Conservation (phyloP, 2,329 filamentous ascomycete genomes). For the Talaromyces sp. region DNA sequence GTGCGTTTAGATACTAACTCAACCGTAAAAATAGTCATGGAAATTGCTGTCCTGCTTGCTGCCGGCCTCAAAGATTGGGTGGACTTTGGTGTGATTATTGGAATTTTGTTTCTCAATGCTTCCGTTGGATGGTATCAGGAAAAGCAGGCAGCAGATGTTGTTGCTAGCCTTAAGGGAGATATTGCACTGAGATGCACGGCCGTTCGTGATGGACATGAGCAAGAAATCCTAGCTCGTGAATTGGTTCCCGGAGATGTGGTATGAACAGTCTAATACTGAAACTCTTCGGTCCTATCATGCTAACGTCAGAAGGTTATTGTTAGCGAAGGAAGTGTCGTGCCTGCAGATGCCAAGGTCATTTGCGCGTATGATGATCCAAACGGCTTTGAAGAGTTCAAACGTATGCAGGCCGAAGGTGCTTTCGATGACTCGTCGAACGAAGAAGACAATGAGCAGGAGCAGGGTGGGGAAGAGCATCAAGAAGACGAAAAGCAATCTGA, state of each 20-base stretch:
- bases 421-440: conserved; percentile 55
- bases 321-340: conserved; percentile 66
- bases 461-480: conserved; percentile 50
- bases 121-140: conserved; percentile 76
- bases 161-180: conserved; percentile 69
- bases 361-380: conserved; percentile 65
- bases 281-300: background rate
- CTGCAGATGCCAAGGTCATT: conserved; percentile 65
- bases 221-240: conserved; percentile 64
- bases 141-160: conserved; percentile 73
- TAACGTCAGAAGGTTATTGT: conserved; percentile 52
- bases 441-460: conserved; percentile 42
- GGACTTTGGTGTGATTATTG: conserved; percentile 72
- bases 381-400: conserved; percentile 62
- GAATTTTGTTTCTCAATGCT: conserved; percentile 69
- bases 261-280: conserved; percentile 23
- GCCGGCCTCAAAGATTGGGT: conserved; percentile 70
- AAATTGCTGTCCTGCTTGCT: conserved; percentile 67
- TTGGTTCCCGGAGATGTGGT: conserved; percentile 73
- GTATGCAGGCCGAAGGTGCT: conserved; percentile 58
- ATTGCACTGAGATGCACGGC: conserved; percentile 69
- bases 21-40: conserved; percentile 52
- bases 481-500: conserved; percentile 12
- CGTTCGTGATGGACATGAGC: conserved; percentile 60
- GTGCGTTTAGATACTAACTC: background rate